Percentiles rank a stretch among this genome's conserved stretches.
These are phyloP conservation scores for Globisporangium megalacanthum DNA, from an alignment of 352 stramenopile genomes.

Conservation along the genomic window DNA sequence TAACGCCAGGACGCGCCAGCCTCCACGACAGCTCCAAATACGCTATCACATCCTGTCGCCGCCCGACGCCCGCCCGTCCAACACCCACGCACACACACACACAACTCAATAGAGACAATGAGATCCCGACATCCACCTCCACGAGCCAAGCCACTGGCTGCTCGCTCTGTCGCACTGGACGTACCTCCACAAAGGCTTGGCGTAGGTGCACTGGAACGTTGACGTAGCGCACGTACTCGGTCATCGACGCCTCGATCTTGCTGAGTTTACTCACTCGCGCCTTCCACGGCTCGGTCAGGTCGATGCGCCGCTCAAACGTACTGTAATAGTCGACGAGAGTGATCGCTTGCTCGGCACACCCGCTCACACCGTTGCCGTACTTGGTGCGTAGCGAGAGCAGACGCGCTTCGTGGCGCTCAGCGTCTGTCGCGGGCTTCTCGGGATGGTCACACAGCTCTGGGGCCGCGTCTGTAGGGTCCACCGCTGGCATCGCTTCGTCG, in stretches of 20 bases:
- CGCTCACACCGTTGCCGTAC: constrained; percentile 50
- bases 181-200: constrained; percentile 58
- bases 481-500: too few species aligned
- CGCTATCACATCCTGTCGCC: constrained; percentile 19
- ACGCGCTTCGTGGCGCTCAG: constrained; percentile 15
- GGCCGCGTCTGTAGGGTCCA: too few species aligned
- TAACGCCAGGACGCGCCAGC: constrained; percentile 8
- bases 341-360: constrained; percentile 72
- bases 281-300: constrained; percentile 70
- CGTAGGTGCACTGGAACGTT: constrained; percentile 48
- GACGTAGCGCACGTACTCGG: constrained; percentile 59
- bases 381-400: constrained; percentile 44
- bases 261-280: constrained; percentile 53
- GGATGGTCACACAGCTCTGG: too few species aligned
- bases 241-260: constrained; percentile 71
- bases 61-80: too few species aligned
- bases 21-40: constrained; percentile 31
- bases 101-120: neutral
- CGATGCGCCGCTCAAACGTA: constrained; percentile 65
- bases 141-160: too few species aligned
- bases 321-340: constrained; percentile 82
- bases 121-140: neutral
- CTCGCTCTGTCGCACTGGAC: neutral
- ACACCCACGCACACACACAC: neutral
- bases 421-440: neutral